A percentile compares a stretch with the other conserved stretches of the same genome.
Conservation (phyloP, 2,329 filamentous ascomycete genomes). For the Raffaelea deltoideospora region DNA sequence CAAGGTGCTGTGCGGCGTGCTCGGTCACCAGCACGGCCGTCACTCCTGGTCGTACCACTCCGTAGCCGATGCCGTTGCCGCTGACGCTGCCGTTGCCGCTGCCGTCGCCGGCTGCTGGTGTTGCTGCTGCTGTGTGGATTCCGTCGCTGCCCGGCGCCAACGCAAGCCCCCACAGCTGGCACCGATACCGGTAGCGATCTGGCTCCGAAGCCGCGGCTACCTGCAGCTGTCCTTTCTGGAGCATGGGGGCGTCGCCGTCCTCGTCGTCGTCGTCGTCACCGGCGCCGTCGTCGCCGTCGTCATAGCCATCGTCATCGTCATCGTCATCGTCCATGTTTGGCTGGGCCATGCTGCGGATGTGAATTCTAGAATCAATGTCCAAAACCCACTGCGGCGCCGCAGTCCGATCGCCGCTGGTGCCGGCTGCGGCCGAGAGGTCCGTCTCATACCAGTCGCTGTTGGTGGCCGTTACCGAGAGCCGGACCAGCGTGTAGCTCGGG, state of each 20-base stretch:
- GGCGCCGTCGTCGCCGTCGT: conserved; percentile 7
- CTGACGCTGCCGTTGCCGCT: background rate
- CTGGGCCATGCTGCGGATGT: conserved; percentile 13
- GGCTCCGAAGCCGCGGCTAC: conserved; percentile 13
- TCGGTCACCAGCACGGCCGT: conserved; percentile 34
- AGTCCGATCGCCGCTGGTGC: conserved; percentile 12
- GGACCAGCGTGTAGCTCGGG: conserved; percentile 38
- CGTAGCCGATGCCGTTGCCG: no score
- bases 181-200: conserved; percentile 32
- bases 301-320: conserved; percentile 11
- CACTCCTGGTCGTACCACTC: conserved; percentile 17
- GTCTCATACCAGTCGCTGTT: conserved; percentile 39
- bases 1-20: conserved; percentile 32
- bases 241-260: conserved; percentile 2
- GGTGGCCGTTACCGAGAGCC: conserved; percentile 34
- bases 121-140: no score
- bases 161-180: conserved; percentile 38
- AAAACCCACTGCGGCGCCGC: conserved; percentile 29
- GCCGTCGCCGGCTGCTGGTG: no score
- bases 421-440: conserved; percentile 16
- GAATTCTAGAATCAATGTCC: conserved; percentile 27
- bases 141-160: conserved; percentile 29
- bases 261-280: conserved; percentile 7
- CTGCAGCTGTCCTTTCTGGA: no score
- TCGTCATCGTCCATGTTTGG: no score